Conservation (phyloP, 495 filamentous ascomycete species). For the Talaromyces thailandensis region DNA sequence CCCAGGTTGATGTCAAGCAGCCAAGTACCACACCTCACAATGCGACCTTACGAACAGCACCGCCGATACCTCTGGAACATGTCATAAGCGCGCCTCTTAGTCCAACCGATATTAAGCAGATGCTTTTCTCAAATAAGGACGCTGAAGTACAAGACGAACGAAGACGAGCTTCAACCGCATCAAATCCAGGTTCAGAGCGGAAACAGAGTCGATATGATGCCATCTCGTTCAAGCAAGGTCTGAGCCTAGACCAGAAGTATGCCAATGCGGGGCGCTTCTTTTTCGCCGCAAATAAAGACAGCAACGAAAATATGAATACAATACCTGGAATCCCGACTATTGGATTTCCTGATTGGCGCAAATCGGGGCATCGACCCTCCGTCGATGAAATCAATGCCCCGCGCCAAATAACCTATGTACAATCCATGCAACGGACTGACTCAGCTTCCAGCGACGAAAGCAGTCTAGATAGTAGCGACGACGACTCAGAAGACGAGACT, state of each 20-base stretch:
- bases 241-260: constrained; percentile 43
- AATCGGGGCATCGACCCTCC: neutral
- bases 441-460: constrained; percentile 23
- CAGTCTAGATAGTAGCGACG: constrained; percentile 25
- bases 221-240: constrained; percentile 35
- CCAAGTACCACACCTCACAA: neutral
- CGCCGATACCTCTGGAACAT: constrained; percentile 9
- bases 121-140: constrained; percentile 25
- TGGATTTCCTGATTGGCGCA: constrained; percentile 25
- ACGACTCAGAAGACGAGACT: constrained; percentile 14
- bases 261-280: constrained; percentile 39
- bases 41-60: neutral
- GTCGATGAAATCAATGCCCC: neutral
- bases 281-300: constrained; percentile 18
- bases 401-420: neutral
- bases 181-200: constrained; percentile 10
- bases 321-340: constrained; percentile 30
- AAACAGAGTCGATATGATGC: constrained; percentile 35
- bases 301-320: neutral
- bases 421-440: constrained; percentile 7
- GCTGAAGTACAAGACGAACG: constrained; percentile 7
- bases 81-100: constrained; percentile 42
- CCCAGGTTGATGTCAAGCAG: neutral
- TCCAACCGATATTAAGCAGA: constrained; percentile 39
- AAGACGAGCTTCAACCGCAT: neutral